Percentiles rank a stretch among this genome's conserved stretches.
phyloP scores from a whole-genome alignment of 345 rosid species.

The Dimocarpus longan region DNA sequence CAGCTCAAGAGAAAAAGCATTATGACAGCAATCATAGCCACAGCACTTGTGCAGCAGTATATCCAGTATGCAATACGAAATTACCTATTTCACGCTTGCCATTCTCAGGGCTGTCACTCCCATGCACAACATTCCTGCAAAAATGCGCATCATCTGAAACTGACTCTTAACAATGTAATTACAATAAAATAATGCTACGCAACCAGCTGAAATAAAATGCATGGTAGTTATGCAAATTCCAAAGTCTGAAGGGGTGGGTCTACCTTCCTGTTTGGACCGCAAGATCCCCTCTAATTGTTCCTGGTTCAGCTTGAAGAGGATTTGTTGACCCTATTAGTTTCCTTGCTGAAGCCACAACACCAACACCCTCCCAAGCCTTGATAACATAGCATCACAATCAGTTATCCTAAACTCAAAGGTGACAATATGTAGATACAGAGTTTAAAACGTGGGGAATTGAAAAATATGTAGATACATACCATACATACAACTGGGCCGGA shows the following conservation, averaged over 20 bases:
- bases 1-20: background rate
- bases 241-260: constrained; percentile 20
- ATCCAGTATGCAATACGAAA: background rate
- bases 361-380: constrained; percentile 97
- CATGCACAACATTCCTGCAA: constrained; percentile 90
- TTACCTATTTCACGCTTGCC: constrained; percentile 91
- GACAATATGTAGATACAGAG: background rate
- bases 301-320: constrained; percentile 98
- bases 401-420: constrained; percentile 5
- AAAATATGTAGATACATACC: constrained; percentile 47
- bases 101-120: constrained; percentile 97
- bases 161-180: background rate
- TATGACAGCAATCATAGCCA: background rate
- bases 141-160: constrained; percentile 27
- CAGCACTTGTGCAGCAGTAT: background rate
- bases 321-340: constrained; percentile 89
- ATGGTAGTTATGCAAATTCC: background rate
- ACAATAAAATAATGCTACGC: background rate
- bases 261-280: constrained; percentile 99
- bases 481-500: constrained; percentile 97
- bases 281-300: constrained; percentile 93
- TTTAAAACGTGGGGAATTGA: background rate
- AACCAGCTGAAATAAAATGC: constrained; percentile 3
- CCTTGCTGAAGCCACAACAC: constrained; percentile 94
- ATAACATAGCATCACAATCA: constrained; percentile 21